Percentiles rank a stretch among this genome's conserved stretches.
Conservation (phyloP, 2,329 filamentous ascomycete genomes). For the Graphilbum sp. region DNA sequence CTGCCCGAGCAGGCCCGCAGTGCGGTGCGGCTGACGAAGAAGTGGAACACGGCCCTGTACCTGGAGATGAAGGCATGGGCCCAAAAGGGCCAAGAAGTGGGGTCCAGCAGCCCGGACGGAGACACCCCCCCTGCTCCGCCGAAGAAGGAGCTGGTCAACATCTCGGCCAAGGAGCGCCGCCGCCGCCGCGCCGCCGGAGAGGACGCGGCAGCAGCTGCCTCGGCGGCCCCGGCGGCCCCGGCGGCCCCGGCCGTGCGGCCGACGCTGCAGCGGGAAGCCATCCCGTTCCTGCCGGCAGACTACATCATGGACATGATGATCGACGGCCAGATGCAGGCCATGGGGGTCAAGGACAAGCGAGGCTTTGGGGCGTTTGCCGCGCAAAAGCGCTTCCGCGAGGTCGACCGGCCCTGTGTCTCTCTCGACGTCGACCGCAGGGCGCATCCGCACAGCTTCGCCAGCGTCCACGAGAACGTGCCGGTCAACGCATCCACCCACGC, state of each 20-base stretch:
- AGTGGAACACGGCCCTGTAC: slow-evolving; percentile 32
- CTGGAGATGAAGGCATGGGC: slow-evolving; percentile 27
- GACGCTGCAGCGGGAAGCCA: slow-evolving; percentile 4
- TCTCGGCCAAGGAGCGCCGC: neutral
- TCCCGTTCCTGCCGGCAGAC: slow-evolving; percentile 18
- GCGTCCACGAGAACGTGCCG: neutral
- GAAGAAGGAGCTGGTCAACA: neutral
- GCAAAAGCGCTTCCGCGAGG: slow-evolving; percentile 23
- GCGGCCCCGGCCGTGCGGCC: too few species aligned
- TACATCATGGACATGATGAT: slow-evolving; percentile 25
- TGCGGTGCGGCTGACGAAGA: slow-evolving; percentile 29
- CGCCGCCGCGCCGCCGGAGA: too few species aligned
- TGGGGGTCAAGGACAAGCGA: slow-evolving; percentile 23
- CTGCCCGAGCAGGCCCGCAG: slow-evolving; percentile 37
- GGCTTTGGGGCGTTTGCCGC: slow-evolving; percentile 23
- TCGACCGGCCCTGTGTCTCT: slow-evolving; percentile 24
- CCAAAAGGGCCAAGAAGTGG: slow-evolving; percentile 10
- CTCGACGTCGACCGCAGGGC: neutral
- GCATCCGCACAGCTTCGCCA: neutral
- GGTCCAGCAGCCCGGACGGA: too few species aligned
- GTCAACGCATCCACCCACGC: neutral
- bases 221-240: too few species aligned
- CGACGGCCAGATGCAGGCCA: slow-evolving; percentile 9
- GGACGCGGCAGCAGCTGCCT: too few species aligned
- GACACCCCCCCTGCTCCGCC: too few species aligned